These are phyloP conservation scores for Trichoderma breve DNA, from an alignment of 2,329 filamentous ascomycete species.

Conservation along the genomic window DNA sequence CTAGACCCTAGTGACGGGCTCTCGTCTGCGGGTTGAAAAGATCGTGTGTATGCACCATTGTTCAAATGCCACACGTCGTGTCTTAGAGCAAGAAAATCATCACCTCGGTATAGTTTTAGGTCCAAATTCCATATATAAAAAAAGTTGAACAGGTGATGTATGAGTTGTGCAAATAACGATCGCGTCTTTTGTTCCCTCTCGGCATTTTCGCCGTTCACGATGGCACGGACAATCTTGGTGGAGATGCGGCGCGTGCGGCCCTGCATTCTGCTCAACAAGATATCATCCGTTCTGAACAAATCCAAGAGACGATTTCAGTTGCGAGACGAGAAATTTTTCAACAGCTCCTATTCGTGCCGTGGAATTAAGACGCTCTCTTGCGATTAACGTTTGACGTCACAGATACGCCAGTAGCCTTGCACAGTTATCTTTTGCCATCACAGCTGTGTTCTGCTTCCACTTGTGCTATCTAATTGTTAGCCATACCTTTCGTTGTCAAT, in stretches of 20 bases:
- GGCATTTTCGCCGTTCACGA: neutral
- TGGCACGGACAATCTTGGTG: neutral
- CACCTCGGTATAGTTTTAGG: neutral
- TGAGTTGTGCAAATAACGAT: neutral
- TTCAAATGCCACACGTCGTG: neutral
- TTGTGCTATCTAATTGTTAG: too few relatives aligned
- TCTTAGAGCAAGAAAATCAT: neutral
- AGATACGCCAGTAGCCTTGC: neutral
- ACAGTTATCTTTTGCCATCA: neutral
- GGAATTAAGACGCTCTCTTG: neutral
- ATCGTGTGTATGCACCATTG: neutral
- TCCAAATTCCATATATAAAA: neutral
- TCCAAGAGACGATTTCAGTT: too few relatives aligned
- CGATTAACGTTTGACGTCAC: neutral
- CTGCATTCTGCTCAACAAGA: neutral
- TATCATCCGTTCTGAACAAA: neutral
- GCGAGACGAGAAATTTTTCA: too few relatives aligned
- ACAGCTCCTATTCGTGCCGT: too few relatives aligned
- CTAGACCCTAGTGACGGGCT: neutral
- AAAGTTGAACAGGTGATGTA: neutral
- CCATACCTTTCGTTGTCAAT: neutral
- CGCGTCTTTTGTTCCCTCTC: neutral
- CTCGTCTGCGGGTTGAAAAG: neutral
- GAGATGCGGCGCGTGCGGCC: neutral
- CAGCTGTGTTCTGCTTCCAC: too few relatives aligned